These are phyloP conservation scores for Toxicodendron radicans DNA, from an alignment of 345 rosid genomes.

Conservation along the genomic window DNA sequence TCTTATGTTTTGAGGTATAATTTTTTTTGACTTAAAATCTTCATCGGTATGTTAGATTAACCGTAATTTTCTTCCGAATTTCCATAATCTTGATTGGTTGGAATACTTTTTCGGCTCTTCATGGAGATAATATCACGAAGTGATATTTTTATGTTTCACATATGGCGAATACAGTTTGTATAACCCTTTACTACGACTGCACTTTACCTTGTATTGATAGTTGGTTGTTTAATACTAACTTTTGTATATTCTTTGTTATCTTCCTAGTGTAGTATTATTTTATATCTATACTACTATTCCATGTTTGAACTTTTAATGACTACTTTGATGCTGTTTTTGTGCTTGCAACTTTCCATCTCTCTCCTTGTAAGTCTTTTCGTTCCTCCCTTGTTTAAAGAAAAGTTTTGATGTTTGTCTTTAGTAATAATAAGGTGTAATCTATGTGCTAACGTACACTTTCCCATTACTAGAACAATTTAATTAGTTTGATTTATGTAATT, in stretches of 20 bases:
- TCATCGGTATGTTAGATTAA: background rate
- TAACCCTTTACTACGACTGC: background rate
- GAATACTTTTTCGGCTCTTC: background rate
- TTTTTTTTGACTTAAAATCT: background rate
- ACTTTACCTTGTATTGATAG: background rate
- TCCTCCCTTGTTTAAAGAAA: background rate
- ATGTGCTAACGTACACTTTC: background rate
- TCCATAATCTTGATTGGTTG: background rate
- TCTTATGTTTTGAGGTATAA: slow-evolving; percentile 78
- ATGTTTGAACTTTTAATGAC: background rate
- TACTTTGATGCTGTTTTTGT: background rate
- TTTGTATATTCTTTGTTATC: background rate
- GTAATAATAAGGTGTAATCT: slow-evolving; percentile 14
- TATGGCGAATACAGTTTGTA: background rate
- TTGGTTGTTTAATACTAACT: background rate
- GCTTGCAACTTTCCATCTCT: background rate
- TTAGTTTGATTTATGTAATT: slow-evolving; percentile 15
- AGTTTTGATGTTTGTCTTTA: background rate
- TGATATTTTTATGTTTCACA: background rate
- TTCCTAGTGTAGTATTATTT: background rate
- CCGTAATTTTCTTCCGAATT: background rate
- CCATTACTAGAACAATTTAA: slow-evolving; percentile 5
- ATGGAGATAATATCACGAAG: background rate
- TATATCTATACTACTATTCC: background rate
- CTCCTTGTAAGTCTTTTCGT: background rate